Base-by-base conservation (phyloP, 2,329 filamentous ascomycete species). In the Metarhizium sp. region DNA sequence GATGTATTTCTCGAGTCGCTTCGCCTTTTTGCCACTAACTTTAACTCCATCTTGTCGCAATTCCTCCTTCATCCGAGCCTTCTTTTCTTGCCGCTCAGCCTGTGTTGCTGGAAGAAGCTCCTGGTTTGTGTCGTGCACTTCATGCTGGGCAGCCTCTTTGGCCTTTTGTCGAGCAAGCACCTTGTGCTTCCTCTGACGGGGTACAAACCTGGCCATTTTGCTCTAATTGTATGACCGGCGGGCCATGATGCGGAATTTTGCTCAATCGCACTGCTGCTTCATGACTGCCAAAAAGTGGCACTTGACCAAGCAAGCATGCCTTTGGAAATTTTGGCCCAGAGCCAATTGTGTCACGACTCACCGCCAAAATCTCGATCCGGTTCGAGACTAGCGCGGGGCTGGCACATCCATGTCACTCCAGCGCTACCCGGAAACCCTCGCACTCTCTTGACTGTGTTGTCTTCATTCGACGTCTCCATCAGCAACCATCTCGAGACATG, bases 1-100 rank as follows among this genome's bases (percentile, higher is more conserved):
- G 60, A 86, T 84, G 66, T 86, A 86, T 65, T 86, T 86, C 59
- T 86, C 83, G 43, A 86, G 66, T 2, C 84, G 77, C 71, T 86
- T 86, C 6, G 82, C 80, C 67, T 86, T 86, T 65, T 86, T 85
- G 57, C 80, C 75, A 64, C 75, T 84, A 66, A 85, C 75, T 63
- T 84, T 84, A 48, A 67, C 63, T 1, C 76, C 78, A 53, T 80
- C 73, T 29, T 74, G 68, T 55, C 70, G 73, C 55, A 85, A 65
- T 59, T 84, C 76, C 25, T 78, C 75, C 57, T 78, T 80, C 60
- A 85, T 67, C 55, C 69, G 73, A 14, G 73, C 82, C 69, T 74
- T 86, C 67, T 77, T 80, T 58, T 77, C 74, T 59, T 82, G 78
- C 16, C 73, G 69, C 56, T 75, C 77, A 59, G 74, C 75, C 58